Conservation (phyloP, 1,139 yeast species). For the Pichiaceae sp. region DNA sequence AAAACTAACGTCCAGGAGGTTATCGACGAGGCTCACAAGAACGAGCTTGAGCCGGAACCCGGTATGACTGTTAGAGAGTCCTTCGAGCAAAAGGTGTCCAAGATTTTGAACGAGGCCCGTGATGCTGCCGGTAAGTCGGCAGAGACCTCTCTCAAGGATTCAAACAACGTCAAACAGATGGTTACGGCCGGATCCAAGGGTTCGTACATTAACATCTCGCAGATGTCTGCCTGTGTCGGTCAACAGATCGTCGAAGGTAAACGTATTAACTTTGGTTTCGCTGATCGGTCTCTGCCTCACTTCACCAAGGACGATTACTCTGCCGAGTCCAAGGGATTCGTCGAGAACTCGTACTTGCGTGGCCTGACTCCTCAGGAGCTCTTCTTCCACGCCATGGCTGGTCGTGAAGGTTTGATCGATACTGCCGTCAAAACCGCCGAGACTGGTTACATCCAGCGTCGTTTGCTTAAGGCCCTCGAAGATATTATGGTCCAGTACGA, state of each 20-base stretch:
- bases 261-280: constrained; percentile 96
- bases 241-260: constrained; percentile 99
- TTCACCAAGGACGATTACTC: constrained; percentile 97
- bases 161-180: constrained; percentile 97
- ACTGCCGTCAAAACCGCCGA: constrained; percentile 95
- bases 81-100: constrained; percentile 93
- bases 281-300: constrained; percentile 94
- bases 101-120: constrained; percentile 95
- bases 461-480: constrained; percentile 95
- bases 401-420: constrained; percentile 99
- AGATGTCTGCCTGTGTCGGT: constrained; percentile 99
- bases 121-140: constrained; percentile 99
- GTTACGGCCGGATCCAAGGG: constrained; percentile 99
- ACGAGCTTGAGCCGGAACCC: constrained; percentile 85
- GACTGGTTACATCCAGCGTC: constrained; percentile 98
- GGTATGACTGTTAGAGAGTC: constrained; percentile 99
- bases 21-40: constrained; percentile 84
- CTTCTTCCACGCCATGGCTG: constrained; percentile 99
- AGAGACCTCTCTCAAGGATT: constrained; percentile 88
- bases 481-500: constrained; percentile 99
- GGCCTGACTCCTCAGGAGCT: constrained; percentile 98
- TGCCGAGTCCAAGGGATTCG: constrained; percentile 96
- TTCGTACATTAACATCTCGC: constrained; percentile 96
- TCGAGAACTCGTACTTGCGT: constrained; percentile 93
- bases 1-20: constrained; percentile 90